A percentile compares a stretch with the other conserved stretches of the same genome.
Evolutionary conservation across 2,329 filamentous ascomycete genomes (phyloP).

Genomic region (Aspergillus sp.): DNA sequence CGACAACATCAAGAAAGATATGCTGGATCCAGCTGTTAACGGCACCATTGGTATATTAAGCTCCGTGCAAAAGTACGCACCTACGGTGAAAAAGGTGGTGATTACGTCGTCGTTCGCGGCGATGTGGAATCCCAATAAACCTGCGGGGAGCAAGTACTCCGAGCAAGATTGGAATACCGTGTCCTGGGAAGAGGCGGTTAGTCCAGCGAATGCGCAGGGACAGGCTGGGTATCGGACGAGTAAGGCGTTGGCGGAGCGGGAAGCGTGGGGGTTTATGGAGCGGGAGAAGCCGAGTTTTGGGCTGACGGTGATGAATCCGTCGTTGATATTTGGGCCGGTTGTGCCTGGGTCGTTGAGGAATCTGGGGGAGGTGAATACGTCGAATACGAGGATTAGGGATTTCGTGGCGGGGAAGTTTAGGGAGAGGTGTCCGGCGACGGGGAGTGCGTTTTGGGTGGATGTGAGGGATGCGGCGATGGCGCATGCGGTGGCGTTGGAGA

Average conservation of each 20-base stretch:
- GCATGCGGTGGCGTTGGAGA: conserved; percentile 44
- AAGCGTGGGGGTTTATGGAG: conserved; percentile 63
- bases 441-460: conserved; percentile 58
- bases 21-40: conserved; percentile 52
- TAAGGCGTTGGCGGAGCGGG: conserved; percentile 57
- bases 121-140: conserved; percentile 50
- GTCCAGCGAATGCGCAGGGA: conserved; percentile 21
- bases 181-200: conserved; percentile 32
- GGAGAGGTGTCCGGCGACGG: conserved; percentile 57
- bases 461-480: conserved; percentile 46
- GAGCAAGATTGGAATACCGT: conserved; percentile 40
- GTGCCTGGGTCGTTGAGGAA: conserved; percentile 58
- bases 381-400: conserved; percentile 69
- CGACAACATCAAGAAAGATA: conserved; percentile 20
- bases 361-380: conserved; percentile 65
- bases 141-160: conserved; percentile 23
- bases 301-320: conserved; percentile 60
- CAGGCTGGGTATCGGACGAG: conserved; percentile 42
- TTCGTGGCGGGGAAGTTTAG: conserved; percentile 60
- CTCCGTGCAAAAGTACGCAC: conserved; percentile 58
- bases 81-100: conserved; percentile 68
- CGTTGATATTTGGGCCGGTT: conserved; percentile 62
- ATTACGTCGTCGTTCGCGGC: conserved; percentile 67
- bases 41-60: conserved; percentile 61
- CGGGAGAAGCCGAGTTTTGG: conserved; percentile 57